A percentile compares a stretch with the other conserved stretches of the same genome.
Conservation (phyloP, 306 rosid species). For the Prunus kanzakura region DNA sequence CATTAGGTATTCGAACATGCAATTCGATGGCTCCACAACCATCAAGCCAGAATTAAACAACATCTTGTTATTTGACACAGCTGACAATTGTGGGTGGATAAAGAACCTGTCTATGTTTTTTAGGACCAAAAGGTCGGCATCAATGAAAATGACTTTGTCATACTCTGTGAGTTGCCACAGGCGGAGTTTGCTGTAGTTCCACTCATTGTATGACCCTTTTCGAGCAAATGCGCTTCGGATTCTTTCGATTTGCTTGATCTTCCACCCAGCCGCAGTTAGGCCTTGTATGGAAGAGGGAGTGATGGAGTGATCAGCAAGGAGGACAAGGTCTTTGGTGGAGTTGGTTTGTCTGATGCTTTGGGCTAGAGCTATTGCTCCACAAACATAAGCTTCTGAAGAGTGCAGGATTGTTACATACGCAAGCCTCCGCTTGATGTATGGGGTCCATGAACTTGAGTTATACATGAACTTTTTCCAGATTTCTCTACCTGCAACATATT, state of each 20-base stretch:
- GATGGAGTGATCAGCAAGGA: constrained; percentile 66
- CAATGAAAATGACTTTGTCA: constrained; percentile 64
- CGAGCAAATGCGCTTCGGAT: constrained; percentile 54
- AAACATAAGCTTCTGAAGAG: constrained; percentile 77
- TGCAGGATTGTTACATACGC: constrained; percentile 80
- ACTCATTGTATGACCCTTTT: constrained; percentile 55
- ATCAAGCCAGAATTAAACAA: constrained; percentile 75
- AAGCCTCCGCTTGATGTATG: neutral
- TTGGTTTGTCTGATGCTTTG: constrained; percentile 61
- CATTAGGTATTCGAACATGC: constrained; percentile 64
- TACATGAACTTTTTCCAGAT: constrained; percentile 32
- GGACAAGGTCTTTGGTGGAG: constrained; percentile 54
- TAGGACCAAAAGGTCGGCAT: constrained; percentile 57
- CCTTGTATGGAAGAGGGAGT: constrained; percentile 33
- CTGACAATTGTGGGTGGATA: constrained; percentile 53
- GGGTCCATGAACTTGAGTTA: neutral
- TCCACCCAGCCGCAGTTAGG: constrained; percentile 69
- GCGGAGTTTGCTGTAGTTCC: constrained; percentile 88
- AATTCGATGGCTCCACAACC: constrained; percentile 72
- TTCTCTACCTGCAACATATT: constrained; percentile 22
- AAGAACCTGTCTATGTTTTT: constrained; percentile 44
- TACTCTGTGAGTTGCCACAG: constrained; percentile 64
- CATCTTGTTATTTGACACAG: constrained; percentile 40
- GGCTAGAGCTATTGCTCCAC: constrained; percentile 88
- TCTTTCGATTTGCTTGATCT: constrained; percentile 43